Percentiles rank a stretch among this genome's conserved stretches.
Conservation (phyloP, 805 yeast species). For the Candida ponderosae region DNA sequence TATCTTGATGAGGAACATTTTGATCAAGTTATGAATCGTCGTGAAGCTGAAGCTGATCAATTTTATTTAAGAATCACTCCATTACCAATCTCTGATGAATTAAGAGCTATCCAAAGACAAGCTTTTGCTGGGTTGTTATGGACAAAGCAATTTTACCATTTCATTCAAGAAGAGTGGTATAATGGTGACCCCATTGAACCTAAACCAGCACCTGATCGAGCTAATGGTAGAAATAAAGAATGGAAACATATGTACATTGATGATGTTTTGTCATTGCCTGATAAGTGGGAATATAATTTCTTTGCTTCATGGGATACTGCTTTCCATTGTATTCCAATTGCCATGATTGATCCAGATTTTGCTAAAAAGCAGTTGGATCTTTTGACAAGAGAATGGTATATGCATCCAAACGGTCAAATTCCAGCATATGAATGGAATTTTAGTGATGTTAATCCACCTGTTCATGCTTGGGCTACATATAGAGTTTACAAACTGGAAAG, state of each 20-base stretch:
- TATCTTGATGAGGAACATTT: conserved; percentile 66
- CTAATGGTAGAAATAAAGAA: conserved; percentile 78
- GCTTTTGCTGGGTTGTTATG: conserved; percentile 91
- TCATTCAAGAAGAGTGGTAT: conserved; percentile 80
- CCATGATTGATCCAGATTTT: conserved; percentile 89
- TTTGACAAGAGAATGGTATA: conserved; percentile 89
- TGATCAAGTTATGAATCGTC: conserved; percentile 57
- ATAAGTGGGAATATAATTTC: conserved; percentile 93
- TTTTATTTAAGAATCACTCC: conserved; percentile 88
- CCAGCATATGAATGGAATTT: conserved; percentile 98
- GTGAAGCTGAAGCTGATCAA: conserved; percentile 86
- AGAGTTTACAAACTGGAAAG: conserved; percentile 83
- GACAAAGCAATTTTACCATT: conserved; percentile 88
- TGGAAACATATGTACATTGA: conserved; percentile 88
- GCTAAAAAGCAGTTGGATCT: conserved; percentile 84
- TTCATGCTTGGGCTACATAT: conserved; percentile 92
- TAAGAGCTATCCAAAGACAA: conserved; percentile 82
- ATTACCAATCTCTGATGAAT: conserved; percentile 69
- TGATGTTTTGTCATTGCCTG: conserved; percentile 84
- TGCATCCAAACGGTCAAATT: conserved; percentile 97
- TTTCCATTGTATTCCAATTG: conserved; percentile 87
- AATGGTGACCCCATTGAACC: conserved; percentile 78
- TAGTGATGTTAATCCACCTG: conserved; percentile 94
- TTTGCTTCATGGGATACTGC: conserved; percentile 98
- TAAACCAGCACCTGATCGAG: conserved; percentile 75